Evolutionary conservation across 2,329 filamentous ascomycete species (phyloP), one percentile per base, ranked within the genome.

Genomic region (Microascus cirrosus): DNA sequence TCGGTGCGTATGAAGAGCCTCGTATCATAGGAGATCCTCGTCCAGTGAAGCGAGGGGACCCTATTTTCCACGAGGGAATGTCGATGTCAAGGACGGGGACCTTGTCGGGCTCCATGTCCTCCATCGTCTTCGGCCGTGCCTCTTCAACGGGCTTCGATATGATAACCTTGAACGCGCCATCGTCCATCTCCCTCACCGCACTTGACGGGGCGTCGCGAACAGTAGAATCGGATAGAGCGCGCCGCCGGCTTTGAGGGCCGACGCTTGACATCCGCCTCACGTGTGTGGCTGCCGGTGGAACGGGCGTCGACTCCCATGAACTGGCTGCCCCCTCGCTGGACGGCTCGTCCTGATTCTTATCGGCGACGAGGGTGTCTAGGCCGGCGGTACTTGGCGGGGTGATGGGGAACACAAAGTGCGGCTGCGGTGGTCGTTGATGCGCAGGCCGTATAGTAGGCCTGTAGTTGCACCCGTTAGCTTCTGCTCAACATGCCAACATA

Each of bases 41-140:
- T 57, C 82, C 74, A 62, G 87, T 93, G 70, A 96, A 95, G 59
- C 84, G 83, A 20, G 90, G 90, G 1, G 86, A 88, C 13, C 91
- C 92, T 59, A 96, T 76, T 62, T 86, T 85, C 77, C 92, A 95
- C 59, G 89, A 86, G 39, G 92, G 91, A 55, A 96, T 95, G 24
- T 84, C 78, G 51, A 93, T 80, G 63, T 91, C 82, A 55, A 95
- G 75, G 39, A 84, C 73, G 13, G 82, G 84, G 45, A 76, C 70
- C 48, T 68, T 66, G 20, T 70, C 64, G 13, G 68, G 62, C 63
- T 77, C 72, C 51, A 79, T 60, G 63, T 82, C 81, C 66, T 86
- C 83, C 61, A 82, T 78, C 5, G 84, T 86, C 66, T 80, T 86
- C 28, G 85, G 81, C 56, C 82, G 79, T 48, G 69, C 66, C 34